Evolutionary conservation across 352 stramenopile genomes (phyloP).

Genomic region (Pythium insidiosum): DNA sequence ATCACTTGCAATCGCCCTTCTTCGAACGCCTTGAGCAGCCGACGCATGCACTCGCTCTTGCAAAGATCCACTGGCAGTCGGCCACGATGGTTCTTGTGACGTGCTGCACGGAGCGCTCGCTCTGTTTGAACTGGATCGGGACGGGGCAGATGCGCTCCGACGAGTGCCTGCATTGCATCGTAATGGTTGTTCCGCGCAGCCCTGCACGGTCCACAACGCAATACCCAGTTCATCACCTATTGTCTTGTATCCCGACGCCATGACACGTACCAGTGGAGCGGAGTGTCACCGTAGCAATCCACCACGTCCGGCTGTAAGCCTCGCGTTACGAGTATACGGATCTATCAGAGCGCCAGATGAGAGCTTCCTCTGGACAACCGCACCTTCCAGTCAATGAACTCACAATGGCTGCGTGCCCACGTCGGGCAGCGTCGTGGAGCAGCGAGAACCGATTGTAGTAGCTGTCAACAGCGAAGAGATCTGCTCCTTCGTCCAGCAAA

Average conservation of each 20-base stretch:
- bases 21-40: slow-evolving; percentile 35
- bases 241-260: not conserved
- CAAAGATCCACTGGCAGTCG: slow-evolving; percentile 29
- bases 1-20: slow-evolving; percentile 22
- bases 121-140: slow-evolving; percentile 20
- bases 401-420: slow-evolving; percentile 45
- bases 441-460: slow-evolving; percentile 53
- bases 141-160: slow-evolving; percentile 28
- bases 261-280: slow-evolving; percentile 54
- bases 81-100: slow-evolving; percentile 34
- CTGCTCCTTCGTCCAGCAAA: slow-evolving; percentile 49
- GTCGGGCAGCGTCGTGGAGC: slow-evolving; percentile 51
- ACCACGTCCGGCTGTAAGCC: slow-evolving; percentile 30
- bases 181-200: slow-evolving; percentile 49
- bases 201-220: slow-evolving; percentile 14
- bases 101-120: slow-evolving; percentile 22
- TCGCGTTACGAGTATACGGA: slow-evolving; percentile 33
- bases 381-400: not conserved
- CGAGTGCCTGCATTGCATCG: slow-evolving; percentile 37
- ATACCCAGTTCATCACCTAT: not conserved
- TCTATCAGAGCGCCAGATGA: slow-evolving; percentile 15
- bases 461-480: slow-evolving; percentile 40
- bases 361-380: not conserved
- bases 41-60: slow-evolving; percentile 35
- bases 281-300: slow-evolving; percentile 47